Percentiles rank a stretch among this genome's conserved stretches.
These are phyloP conservation scores for Dunaliella primolecta DNA, from an alignment of 139 green algal species.

Conservation along the genomic window DNA sequence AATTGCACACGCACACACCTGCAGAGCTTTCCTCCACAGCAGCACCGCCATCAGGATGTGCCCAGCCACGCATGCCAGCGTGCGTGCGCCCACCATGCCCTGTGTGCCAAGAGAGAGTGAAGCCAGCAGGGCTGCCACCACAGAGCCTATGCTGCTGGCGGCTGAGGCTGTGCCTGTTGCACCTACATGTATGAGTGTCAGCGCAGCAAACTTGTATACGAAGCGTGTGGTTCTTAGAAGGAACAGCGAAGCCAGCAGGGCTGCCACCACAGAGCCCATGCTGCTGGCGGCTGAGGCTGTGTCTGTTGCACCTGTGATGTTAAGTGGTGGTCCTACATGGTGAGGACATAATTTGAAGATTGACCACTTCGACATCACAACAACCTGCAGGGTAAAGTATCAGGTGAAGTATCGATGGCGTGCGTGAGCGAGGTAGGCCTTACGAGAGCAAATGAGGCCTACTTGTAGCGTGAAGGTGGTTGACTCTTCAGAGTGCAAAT, in stretches of 20 bases:
- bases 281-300: background rate
- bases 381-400: too few species aligned
- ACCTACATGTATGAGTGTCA: background rate
- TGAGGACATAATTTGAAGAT: too few species aligned
- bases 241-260: background rate
- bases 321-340: too few species aligned
- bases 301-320: background rate
- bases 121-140: background rate
- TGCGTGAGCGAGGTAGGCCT: too few species aligned
- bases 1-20: too few species aligned
- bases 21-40: conserved; percentile 39
- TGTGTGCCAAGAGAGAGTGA: background rate
- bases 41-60: conserved; percentile 20
- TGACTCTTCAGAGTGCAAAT: too few species aligned
- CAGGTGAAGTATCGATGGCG: too few species aligned
- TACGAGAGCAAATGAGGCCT: too few species aligned
- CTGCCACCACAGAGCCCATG: background rate
- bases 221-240: too few species aligned
- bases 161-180: background rate
- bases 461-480: too few species aligned
- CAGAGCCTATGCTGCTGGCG: background rate
- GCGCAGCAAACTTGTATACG: too few species aligned
- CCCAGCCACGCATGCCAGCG: conserved; percentile 18
- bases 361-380: too few species aligned
- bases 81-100: background rate